These are phyloP conservation scores for Fusarium sp. DNA, from an alignment of 2,329 filamentous ascomycete genomes.

Conservation along the genomic window DNA sequence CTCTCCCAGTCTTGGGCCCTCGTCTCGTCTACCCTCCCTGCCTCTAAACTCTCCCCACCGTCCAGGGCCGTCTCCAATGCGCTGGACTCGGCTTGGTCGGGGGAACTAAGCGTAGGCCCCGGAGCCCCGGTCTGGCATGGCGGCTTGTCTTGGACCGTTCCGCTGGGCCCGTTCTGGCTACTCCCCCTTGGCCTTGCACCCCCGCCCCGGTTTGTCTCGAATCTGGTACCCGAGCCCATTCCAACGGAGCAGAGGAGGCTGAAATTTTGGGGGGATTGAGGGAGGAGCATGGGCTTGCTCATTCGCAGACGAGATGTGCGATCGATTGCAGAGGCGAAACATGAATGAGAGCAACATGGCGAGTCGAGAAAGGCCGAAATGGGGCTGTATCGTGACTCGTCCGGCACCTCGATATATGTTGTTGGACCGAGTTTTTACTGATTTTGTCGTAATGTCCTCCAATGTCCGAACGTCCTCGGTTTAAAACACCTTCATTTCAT, in stretches of 20 bases:
- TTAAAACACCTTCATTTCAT: constrained; percentile 5
- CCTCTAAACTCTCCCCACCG: constrained; percentile 12
- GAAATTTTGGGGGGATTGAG: constrained; percentile 22
- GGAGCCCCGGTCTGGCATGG: constrained; percentile 28
- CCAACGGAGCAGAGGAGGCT: constrained; percentile 34
- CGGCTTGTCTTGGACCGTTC: constrained; percentile 44
- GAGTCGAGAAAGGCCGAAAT: constrained; percentile 23
- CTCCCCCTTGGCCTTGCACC: constrained; percentile 25
- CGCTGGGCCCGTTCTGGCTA: constrained; percentile 38
- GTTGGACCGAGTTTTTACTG: background rate
- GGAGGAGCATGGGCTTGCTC: constrained; percentile 8
- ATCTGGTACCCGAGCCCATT: constrained; percentile 40
- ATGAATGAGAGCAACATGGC: background rate
- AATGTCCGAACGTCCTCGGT: constrained; percentile 5
- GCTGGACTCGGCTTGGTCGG: constrained; percentile 34
- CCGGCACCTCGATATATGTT: constrained; percentile 5
- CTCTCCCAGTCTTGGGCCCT: constrained; percentile 9
- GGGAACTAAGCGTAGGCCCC: constrained; percentile 37
- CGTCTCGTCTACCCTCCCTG: background rate
- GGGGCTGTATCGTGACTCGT: constrained; percentile 25
- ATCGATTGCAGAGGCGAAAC: background rate
- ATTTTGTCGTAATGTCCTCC: background rate
- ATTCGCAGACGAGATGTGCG: background rate
- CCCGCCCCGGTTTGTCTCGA: constrained; percentile 30
- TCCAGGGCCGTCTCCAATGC: constrained; percentile 34